Evolutionary conservation across 148 eudicot species (phyloP).

Genomic region (Rhododendron mucronatum): DNA sequence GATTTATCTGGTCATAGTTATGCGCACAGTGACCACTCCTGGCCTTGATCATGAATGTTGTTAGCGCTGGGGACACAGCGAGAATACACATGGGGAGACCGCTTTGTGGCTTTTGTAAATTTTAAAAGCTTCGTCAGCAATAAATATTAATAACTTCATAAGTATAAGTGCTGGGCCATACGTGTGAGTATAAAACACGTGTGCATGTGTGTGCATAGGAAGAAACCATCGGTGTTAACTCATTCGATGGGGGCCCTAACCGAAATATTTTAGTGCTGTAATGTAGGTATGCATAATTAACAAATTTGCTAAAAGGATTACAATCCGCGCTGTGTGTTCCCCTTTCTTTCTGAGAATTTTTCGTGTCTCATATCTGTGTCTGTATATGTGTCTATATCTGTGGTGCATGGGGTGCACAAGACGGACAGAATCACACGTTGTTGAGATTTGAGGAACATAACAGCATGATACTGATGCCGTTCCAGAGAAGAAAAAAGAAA

Average conservation of each 20-base stretch:
- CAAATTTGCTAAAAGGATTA: too few species aligned
- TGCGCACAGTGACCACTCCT: neutral
- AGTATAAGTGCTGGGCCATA: neutral
- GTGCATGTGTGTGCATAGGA: too few species aligned
- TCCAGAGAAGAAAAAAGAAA: too few species aligned
- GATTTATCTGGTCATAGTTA: neutral
- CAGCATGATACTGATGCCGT: too few species aligned
- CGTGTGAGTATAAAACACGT: too few species aligned
- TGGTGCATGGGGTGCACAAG: neutral
- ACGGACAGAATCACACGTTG: neutral
- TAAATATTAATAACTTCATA: neutral
- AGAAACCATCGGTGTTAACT: too few species aligned
- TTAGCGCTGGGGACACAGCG: neutral
- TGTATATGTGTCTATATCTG: neutral
- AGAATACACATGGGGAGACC: neutral
- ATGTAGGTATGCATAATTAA: too few species aligned
- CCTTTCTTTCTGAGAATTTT: neutral
- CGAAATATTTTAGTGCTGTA: too few species aligned
- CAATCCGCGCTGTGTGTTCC: neutral
- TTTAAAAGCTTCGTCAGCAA: neutral
- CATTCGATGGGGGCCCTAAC: too few species aligned
- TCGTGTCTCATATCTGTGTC: neutral
- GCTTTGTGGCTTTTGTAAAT: neutral
- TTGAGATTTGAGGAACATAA: neutral
- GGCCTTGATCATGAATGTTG: neutral